These are phyloP conservation scores for Dillenia turbinata DNA, from an alignment of 164 flowering plant species.

Conservation along the genomic window DNA sequence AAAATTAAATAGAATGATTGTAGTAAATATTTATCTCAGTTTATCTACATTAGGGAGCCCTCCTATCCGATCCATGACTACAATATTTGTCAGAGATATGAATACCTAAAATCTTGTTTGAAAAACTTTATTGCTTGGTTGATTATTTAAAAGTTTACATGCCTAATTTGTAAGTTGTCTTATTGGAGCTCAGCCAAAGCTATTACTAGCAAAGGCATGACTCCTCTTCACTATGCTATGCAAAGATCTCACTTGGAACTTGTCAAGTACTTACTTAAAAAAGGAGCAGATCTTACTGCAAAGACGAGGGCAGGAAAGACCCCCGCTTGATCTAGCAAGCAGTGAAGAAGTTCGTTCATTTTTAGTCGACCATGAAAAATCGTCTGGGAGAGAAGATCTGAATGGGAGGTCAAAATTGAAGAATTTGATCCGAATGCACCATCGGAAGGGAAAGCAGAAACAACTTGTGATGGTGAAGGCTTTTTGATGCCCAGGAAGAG, in stretches of 20 bases:
- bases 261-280: conserved; percentile 66
- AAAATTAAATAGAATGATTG: no score
- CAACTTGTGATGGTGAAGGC: conserved; percentile 14
- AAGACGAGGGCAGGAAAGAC: conserved; percentile 83
- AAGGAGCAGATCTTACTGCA: conserved; percentile 53
- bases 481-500: conserved; percentile 43
- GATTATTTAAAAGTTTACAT: no score
- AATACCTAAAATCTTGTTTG: no score
- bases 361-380: conserved; percentile 36
- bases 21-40: no score
- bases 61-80: no score
- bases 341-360: conserved; percentile 50
- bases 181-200: conserved; percentile 63
- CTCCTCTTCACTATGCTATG: conserved; percentile 85
- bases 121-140: no score
- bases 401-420: conserved; percentile 25
- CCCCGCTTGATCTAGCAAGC: conserved; percentile 61
- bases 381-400: conserved; percentile 17
- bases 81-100: no score
- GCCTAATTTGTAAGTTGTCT: no score
- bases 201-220: conserved; percentile 77
- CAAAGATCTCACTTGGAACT: conserved; percentile 82
- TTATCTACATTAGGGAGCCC: no score
- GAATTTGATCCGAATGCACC: conserved; percentile 20
- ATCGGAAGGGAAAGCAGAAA: conserved; percentile 9